These are phyloP conservation scores for Pseudovirgaria hyperparasitica DNA, from an alignment of 2,329 filamentous ascomycete species.

Conservation along the genomic window DNA sequence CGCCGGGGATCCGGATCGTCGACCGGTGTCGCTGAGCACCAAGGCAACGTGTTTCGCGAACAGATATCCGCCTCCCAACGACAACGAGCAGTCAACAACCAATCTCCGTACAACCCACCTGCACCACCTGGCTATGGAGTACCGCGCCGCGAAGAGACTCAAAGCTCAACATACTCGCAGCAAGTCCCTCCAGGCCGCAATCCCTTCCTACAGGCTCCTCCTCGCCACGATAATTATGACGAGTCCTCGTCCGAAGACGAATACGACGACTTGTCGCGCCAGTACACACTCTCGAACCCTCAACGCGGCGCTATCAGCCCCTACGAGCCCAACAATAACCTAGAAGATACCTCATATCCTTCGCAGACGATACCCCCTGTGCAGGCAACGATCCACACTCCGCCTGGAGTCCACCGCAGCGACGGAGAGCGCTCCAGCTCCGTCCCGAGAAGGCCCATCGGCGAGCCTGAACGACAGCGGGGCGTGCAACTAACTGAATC, in stretches of 20 bases:
- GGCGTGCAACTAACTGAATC: too few species aligned
- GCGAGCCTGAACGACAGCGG: too few species aligned
- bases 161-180: constrained; percentile 14
- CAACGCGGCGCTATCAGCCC: constrained; percentile 8
- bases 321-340: too few species aligned
- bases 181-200: constrained; percentile 19
- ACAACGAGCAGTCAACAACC: constrained; percentile 13
- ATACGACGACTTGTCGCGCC: constrained; percentile 22
- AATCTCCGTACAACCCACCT: constrained; percentile 11
- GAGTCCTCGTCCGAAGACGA: constrained; percentile 28
- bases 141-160: constrained; percentile 12
- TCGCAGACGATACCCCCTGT: too few species aligned
- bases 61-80: constrained; percentile 25
- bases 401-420: too few species aligned
- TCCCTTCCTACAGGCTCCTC: constrained; percentile 19
- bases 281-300: constrained; percentile 11
- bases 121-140: constrained; percentile 11
- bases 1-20: constrained; percentile 17
- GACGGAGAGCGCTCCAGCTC: too few species aligned
- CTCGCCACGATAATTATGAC: constrained; percentile 21
- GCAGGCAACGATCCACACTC: too few species aligned
- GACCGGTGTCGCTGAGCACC: constrained; percentile 9
- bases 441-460: too few species aligned
- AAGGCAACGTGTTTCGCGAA: constrained; percentile 24
- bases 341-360: too few species aligned